phyloP scores from a whole-genome alignment of 371 early-diverging fungal species.

The Synchytrium microbalum region DNA sequence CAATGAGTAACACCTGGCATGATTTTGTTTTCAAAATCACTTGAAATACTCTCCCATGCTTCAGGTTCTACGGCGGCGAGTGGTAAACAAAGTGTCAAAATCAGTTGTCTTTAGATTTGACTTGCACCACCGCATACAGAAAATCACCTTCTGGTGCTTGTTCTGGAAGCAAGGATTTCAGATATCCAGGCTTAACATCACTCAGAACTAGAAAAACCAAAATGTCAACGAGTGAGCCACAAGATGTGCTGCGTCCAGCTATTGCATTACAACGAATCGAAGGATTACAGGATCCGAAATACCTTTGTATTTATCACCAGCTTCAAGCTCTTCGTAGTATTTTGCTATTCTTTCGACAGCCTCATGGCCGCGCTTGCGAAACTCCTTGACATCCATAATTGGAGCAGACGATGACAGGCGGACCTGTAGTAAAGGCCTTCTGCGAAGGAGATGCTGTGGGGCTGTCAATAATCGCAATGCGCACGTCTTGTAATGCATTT shows the following conservation, averaged over 20 bases:
- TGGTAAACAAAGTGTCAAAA: neutral
- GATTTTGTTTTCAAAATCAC: constrained; percentile 41
- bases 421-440: too few species aligned
- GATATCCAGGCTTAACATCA: constrained; percentile 44
- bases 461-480: too few species aligned
- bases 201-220: constrained; percentile 38
- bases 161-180: constrained; percentile 35
- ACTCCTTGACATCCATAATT: constrained; percentile 39
- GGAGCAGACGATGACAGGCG: too few species aligned
- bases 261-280: neutral
- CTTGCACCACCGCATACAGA: neutral
- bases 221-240: too few species aligned
- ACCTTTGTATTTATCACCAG: constrained; percentile 16
- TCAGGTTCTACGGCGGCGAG: constrained; percentile 29
- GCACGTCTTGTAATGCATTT: too few species aligned
- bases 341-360: constrained; percentile 44
- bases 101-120: neutral
- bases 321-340: constrained; percentile 44
- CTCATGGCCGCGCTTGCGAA: constrained; percentile 46
- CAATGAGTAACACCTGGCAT: constrained; percentile 43
- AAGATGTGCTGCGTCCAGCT: neutral
- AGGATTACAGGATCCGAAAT: constrained; percentile 3
- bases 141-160: constrained; percentile 42
- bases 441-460: too few species aligned
- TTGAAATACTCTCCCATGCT: constrained; percentile 35